Evolutionary conservation across 2,329 filamentous ascomycete genomes (phyloP).

Genomic region (Paracoccidioides lutzii): DNA sequence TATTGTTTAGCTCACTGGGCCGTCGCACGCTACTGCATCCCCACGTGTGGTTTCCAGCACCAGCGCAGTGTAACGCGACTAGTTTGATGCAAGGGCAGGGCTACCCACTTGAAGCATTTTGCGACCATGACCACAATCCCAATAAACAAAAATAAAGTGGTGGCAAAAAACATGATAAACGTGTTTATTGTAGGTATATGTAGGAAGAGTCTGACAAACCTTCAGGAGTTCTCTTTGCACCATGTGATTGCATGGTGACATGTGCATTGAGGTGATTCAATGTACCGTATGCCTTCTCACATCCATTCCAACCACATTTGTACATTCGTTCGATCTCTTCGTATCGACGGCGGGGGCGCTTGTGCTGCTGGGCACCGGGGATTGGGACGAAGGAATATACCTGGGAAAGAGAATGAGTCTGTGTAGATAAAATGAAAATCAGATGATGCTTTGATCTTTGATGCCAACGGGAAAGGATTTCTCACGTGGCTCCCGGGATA

Average conservation of each 20-base stretch:
- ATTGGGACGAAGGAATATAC: slow-evolving; percentile 98
- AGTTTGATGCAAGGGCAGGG: slow-evolving; percentile 23
- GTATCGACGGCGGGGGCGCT: slow-evolving; percentile 81
- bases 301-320: slow-evolving; percentile 97
- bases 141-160: slow-evolving; percentile 4
- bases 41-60: slow-evolving; percentile 24
- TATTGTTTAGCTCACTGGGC: slow-evolving; percentile 34
- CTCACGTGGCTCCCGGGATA: slow-evolving; percentile 16
- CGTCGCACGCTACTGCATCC: slow-evolving; percentile 41
- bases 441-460: slow-evolving; percentile 15
- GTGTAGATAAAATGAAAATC: slow-evolving; percentile 29
- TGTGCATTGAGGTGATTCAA: slow-evolving; percentile 96
- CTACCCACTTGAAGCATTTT: slow-evolving; percentile 29
- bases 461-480: slow-evolving; percentile 9
- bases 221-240: slow-evolving; percentile 88
- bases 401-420: slow-evolving; percentile 46
- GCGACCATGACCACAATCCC: slow-evolving; percentile 16
- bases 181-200: neutral
- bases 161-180: slow-evolving; percentile 5
- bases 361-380: slow-evolving; percentile 92
- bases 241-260: slow-evolving; percentile 97
- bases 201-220: slow-evolving; percentile 47
- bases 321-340: slow-evolving; percentile 99
- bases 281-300: slow-evolving; percentile 96
- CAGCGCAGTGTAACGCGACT: slow-evolving; percentile 38